Conservation (phyloP, 805 yeast species). For the Hanseniaspora meyeri region DNA sequence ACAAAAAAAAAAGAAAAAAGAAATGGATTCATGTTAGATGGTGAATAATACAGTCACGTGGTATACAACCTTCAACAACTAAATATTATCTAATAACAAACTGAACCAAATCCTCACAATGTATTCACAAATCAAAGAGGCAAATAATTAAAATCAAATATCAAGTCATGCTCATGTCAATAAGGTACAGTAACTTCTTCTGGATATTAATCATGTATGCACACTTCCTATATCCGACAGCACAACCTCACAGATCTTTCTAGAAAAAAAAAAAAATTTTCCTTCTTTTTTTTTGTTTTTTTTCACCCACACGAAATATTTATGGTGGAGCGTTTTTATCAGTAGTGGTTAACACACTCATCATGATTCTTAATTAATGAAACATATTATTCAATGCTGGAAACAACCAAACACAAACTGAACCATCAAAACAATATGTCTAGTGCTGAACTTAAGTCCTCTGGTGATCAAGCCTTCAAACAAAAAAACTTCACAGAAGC, state of each 20-base stretch:
- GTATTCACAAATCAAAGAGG: no score
- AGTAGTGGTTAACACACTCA: not conserved
- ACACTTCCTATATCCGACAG: not conserved
- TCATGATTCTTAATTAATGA: no score
- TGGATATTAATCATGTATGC: no score
- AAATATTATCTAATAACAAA: no score
- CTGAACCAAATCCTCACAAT: no score
- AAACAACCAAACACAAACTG: not conserved
- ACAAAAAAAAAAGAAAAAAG: not conserved
- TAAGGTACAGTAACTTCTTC: no score
- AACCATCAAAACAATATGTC: not conserved
- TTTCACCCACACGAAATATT: not conserved
- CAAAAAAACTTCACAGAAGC: slow-evolving; percentile 30
- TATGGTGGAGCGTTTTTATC: not conserved
- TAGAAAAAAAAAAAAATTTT: not conserved
- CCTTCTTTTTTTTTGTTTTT: no score
- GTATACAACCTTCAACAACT: no score
- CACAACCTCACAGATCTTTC: not conserved
- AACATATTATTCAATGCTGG: no score
- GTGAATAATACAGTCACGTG: no score
- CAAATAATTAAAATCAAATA: no score
- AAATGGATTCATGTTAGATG: not conserved
- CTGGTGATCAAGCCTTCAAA: slow-evolving; percentile 62
- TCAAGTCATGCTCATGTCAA: no score
- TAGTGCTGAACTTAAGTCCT: slow-evolving; percentile 42